These are phyloP conservation scores for Metschnikowia vanudenii DNA, from an alignment of 805 yeast genomes.

Conservation along the genomic window DNA sequence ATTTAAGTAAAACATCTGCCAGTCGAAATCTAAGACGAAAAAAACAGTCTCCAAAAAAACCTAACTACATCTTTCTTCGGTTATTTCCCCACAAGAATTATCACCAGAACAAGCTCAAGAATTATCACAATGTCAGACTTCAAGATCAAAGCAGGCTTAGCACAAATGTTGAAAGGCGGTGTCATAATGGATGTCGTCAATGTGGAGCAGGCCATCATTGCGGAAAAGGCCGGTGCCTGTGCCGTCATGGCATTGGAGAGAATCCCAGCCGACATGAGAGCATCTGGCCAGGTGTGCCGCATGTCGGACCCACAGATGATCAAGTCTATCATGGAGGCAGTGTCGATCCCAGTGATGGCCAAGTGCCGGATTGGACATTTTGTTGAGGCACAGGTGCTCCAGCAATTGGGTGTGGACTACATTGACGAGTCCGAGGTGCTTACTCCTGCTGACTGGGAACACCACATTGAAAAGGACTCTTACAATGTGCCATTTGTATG, in stretches of 20 bases:
- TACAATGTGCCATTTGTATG: constrained; percentile 79
- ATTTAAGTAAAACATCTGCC: no score
- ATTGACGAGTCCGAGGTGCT: constrained; percentile 83
- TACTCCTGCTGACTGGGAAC: constrained; percentile 72
- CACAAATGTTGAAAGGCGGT: constrained; percentile 83
- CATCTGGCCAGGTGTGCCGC: constrained; percentile 77
- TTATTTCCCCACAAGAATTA: no score
- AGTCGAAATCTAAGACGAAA: no score
- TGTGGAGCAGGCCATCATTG: constrained; percentile 76
- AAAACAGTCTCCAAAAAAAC: no score
- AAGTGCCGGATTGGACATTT: constrained; percentile 80
- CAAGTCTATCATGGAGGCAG: constrained; percentile 67
- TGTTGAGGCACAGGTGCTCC: constrained; percentile 77
- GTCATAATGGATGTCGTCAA: constrained; percentile 74
- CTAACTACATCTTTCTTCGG: no score
- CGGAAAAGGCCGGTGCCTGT: constrained; percentile 83
- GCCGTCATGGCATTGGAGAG: constrained; percentile 88
- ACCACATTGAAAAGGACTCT: constrained; percentile 59
- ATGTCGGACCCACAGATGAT: constrained; percentile 86
- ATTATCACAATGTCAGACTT: constrained; percentile 11
- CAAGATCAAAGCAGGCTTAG: constrained; percentile 71
- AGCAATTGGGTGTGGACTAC: constrained; percentile 71
- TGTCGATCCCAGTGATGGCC: constrained; percentile 79
- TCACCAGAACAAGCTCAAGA: background rate
- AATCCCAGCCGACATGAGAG: constrained; percentile 84